Percentiles rank a stretch among this genome's conserved stretches.
These are phyloP conservation scores for Cornus controversa DNA, from an alignment of 148 eudicot genomes.

Conservation along the genomic window DNA sequence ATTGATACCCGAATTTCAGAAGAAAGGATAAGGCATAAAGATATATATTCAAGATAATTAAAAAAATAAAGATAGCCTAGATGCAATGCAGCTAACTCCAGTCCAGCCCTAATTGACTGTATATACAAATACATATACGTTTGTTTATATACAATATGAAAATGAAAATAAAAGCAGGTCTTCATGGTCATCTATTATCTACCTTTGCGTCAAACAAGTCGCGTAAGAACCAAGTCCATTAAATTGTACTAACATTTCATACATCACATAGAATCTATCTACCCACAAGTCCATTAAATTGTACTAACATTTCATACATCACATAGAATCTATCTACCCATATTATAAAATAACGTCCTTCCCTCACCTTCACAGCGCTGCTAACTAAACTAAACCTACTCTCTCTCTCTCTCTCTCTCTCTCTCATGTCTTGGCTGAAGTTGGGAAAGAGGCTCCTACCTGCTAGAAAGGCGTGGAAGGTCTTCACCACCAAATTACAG, in stretches of 20 bases:
- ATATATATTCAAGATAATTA: background rate
- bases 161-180: background rate
- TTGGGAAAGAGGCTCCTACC: conserved; percentile 23
- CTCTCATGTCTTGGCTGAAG: conserved; percentile 30
- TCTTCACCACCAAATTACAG: conserved; percentile 25
- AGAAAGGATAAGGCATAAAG: background rate
- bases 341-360: conserved; percentile 1
- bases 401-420: background rate
- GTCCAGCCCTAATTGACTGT: too few species aligned
- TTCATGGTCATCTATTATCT: background rate
- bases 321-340: background rate
- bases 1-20: background rate
- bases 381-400: background rate
- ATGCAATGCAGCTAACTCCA: too few species aligned
- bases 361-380: background rate
- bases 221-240: background rate
- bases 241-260: background rate
- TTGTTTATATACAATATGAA: background rate
- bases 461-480: conserved; percentile 29
- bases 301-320: background rate
- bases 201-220: background rate
- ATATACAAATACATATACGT: too few species aligned
- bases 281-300: background rate
- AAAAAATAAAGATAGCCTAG: too few species aligned
- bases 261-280: background rate